Base-by-base conservation (phyloP, 2,329 filamentous ascomycete species). In the Fusarium penzigii region DNA sequence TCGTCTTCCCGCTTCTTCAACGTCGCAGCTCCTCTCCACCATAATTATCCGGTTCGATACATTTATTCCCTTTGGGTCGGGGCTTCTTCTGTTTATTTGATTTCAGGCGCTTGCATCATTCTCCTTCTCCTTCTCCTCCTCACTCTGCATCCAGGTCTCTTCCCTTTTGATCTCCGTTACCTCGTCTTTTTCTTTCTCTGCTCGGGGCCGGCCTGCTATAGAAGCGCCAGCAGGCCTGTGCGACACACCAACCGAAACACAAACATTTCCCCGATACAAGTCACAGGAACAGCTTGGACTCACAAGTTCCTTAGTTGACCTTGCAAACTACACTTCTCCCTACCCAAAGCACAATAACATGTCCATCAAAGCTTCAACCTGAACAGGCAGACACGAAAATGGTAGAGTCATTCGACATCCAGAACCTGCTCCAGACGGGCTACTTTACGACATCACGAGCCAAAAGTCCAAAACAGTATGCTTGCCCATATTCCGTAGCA, bases 401-500 rank as follows among this genome's bases (percentile, higher is more conserved):
- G 77, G 72, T 69, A 50, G 73, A 75, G 51, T 67, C 68, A 49
- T 61, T 73, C 48, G 72, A 78, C 57, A 74, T 81, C 39, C 69
- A 79, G 41, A 71, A 72, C 55, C 67, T 80, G 55, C 71, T 82
- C 38, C 68, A 75, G 58, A 78, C 76, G 59, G 79, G 79, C 48
- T 78, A 76, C 51, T 82, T 78, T 65, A 77, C 71, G 57, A 79
- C 77, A 32, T 74, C 77, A 9, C 73, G 78, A 56, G 71, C 73
- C 38, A 69, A 63, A 49, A 68, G 63, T 49, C 58, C 65, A 44
- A 61, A 57, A 42, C 60, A 58, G 69, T 72, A 57, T 42, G 65
- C 58, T 34, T 38, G 40, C 39, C 32, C 43, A 36, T 39, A 34
- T 29, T 29, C 29, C 34, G 17, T 12, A 53, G 9, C 39, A 44